Evolutionary conservation across 768 basidiomycete genomes (phyloP), one percentile per base, ranked within the genome.

Genomic region (Mrakia blollopis): DNA sequence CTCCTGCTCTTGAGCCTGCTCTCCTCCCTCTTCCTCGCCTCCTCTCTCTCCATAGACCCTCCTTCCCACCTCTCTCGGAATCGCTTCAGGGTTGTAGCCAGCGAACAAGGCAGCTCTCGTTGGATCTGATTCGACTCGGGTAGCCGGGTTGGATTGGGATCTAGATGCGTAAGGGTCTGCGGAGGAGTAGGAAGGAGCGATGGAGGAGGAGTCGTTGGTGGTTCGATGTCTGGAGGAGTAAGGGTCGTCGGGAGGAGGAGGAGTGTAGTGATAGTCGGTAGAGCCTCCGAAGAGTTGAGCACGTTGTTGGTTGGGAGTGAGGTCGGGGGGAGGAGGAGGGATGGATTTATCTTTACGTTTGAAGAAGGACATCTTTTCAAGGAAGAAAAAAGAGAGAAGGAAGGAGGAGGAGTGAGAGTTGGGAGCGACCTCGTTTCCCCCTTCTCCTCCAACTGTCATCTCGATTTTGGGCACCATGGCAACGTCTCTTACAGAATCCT

Each of bases 1-100:
- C 81, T 83, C 83, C 41, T 83, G 83, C 78, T 94, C 92, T 72
- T 62, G 32, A 30, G 47, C 39, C 25, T 39, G 13, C 28, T 71
- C 68, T 21, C 70, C 77, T 79, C 80, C 71, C 79, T 80, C 73
- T 79, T 79, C 52, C 80, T 80, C 76, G 79, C 81, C 73, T 78
- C 32, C 76, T 3, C 54, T 72, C 3, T 60, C 75, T 47, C 73
- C 79, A 65, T 32, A 68, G 71, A 71, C 82, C 82, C 76, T 78
- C 77, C 73, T 85, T 82, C 69, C 83, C 77, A n/a, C 82, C 81
- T 75, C 81, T 81, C 61, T 73, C 25, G 77, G 72, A 8, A 78
- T 37, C 0, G 71, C 71, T 11, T 57, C 72, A 14, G 77, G 77
- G 65, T 78, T 78, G 77, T 78, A 78, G 25, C 77, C 77, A 18